These are phyloP conservation scores for Boletellus sp. DNA, from an alignment of 768 basidiomycete genomes.

Conservation along the genomic window DNA sequence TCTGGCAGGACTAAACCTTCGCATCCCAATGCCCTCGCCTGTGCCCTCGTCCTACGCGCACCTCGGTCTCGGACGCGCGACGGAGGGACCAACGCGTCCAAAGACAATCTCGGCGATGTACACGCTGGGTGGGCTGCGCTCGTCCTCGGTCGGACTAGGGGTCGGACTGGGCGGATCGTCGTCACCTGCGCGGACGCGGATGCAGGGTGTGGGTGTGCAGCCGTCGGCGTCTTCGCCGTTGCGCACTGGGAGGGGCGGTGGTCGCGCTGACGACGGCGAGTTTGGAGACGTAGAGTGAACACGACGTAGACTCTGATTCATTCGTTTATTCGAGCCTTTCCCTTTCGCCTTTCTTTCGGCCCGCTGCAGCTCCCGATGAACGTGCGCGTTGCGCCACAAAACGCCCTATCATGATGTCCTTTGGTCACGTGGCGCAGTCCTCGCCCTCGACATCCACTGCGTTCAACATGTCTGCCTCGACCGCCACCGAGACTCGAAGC, in stretches of 20 bases:
- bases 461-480: constrained; percentile 18
- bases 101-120: constrained; percentile 62
- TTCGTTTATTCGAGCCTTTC: background rate
- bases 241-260: background rate
- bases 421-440: background rate
- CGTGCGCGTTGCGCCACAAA: too few relatives aligned
- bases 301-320: background rate
- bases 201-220: background rate
- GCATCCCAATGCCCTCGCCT: constrained; percentile 54
- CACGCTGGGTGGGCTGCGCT: constrained; percentile 54
- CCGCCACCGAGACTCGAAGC: constrained; percentile 13
- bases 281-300: constrained; percentile 25
- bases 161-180: constrained; percentile 20
- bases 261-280: constrained; percentile 1
- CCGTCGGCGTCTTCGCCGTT: background rate
- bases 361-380: background rate
- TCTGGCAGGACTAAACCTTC: constrained; percentile 45
- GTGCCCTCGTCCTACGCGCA: constrained; percentile 6
- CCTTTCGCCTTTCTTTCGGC: background rate
- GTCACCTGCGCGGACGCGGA: constrained; percentile 5
- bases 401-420: background rate
- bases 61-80: constrained; percentile 15
- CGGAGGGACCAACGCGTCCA: constrained; percentile 27
- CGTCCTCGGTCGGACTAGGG: constrained; percentile 29
- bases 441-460: background rate